Base-by-base conservation (phyloP, 1,284 basidiomycete species). In the Microbotryum intermedium region DNA sequence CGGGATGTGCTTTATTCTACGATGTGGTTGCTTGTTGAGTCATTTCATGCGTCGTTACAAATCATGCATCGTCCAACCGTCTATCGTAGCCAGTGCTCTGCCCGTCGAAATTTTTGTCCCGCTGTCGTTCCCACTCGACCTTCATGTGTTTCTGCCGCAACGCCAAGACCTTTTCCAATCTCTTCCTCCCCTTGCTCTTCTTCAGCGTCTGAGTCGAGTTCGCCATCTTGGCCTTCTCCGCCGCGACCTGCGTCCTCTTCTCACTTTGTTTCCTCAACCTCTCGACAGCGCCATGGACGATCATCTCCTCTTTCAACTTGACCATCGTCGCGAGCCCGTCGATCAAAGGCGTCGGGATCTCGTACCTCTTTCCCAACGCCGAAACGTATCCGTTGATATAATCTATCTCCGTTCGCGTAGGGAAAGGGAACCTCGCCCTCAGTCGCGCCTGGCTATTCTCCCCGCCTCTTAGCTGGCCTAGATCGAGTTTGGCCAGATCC, bases 301-400 rank as follows among this genome's bases (percentile, higher is more conserved):
- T 53, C 44, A 73, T 61, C 64, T 73, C 70, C 53, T 74, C 69
- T 66, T 77, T 78, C 54, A 84, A 77, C 66, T 79, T 79, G 58
- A 87, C 75, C 71, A 93, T 77, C 57, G 84, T 78, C 23, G 80
- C 73, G 50, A 95, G 74, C 50, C 81, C 77, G 23, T 80, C 75
- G 66, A 84, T 88, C 16, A 80, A 76, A 0, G 84, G 84, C 69
- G 85, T 86, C 10, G 76, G 74, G 42, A 93, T 78, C 5, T 77
- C 76, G 68, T 87, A 81, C 47, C 78, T 76, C 50, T 76, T 69
- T 9, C 87, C 93, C 7, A 93, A 76, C 11, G 77, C 76, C 26
- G 84, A 72, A 51, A 98, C 74, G 73, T 93, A 90, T 8, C 94
- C 93, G 69, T 91, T 94, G 72, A 97, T 81, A 70, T 80, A 91